A percentile compares a stretch with the other conserved stretches of the same genome.
These are phyloP conservation scores for Saccharomycopsis sp. DNA, from an alignment of 805 yeast species.

Conservation along the genomic window DNA sequence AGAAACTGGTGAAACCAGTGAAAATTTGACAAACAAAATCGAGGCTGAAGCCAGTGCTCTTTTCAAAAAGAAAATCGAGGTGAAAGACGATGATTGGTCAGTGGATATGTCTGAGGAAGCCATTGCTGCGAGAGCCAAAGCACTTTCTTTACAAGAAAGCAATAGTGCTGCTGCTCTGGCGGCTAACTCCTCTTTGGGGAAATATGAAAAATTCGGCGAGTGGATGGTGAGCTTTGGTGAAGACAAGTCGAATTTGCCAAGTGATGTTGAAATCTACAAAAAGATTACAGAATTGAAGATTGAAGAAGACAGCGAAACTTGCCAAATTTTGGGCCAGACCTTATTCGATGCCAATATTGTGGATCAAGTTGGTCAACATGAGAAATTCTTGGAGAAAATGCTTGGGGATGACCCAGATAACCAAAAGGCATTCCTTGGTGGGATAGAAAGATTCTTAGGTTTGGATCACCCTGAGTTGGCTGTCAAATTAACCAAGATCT, in stretches of 20 bases:
- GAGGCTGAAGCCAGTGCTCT: conserved; percentile 33
- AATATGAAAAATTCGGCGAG: conserved; percentile 24
- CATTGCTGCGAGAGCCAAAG: conserved; percentile 20
- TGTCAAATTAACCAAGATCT: conserved; percentile 67
- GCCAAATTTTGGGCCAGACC: conserved; percentile 87
- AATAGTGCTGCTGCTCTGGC: conserved; percentile 69
- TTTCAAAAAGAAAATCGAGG: conserved; percentile 1
- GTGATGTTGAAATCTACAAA: conserved; percentile 87
- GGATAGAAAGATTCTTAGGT: conserved; percentile 89
- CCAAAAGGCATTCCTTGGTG: conserved; percentile 89
- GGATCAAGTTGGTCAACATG: conserved; percentile 49
- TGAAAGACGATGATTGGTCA: conserved; percentile 21
- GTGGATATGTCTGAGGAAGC: conserved; percentile 22
- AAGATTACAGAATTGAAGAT: conserved; percentile 76
- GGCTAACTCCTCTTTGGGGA: conserved; percentile 74
- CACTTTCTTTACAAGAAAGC: conserved; percentile 35
- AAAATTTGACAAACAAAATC: conserved; percentile 36
- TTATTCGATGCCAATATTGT: conserved; percentile 73
- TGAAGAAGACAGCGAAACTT: conserved; percentile 60
- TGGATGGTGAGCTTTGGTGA: conserved; percentile 32
- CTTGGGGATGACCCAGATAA: conserved; percentile 55
- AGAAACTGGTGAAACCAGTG: conserved; percentile 29
- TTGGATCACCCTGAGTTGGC: conserved; percentile 66
- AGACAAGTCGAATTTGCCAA: conserved; percentile 53
- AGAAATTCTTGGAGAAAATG: conserved; percentile 74